Evolutionary conservation across 352 stramenopile genomes (phyloP), one percentile per base, ranked within the genome.

Genomic region (Phytopythium sindhum): DNA sequence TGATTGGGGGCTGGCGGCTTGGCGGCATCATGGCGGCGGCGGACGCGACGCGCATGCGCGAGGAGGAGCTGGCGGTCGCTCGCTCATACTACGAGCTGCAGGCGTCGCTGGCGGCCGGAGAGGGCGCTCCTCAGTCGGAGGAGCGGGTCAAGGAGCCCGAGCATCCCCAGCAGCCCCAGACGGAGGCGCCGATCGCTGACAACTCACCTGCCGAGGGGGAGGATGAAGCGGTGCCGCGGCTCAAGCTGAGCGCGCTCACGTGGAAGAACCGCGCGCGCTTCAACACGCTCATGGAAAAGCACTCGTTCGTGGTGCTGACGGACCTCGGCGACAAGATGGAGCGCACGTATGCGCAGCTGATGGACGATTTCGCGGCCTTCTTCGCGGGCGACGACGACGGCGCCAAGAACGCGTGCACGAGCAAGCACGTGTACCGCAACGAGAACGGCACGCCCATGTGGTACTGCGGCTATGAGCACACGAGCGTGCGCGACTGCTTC

Each of bases 251-350:
- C 42, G 67, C 79, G 19, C 63, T 88, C 31, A 84, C 75, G 47
- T 77, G 74, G 73, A 73, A 75, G 58, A 85, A 88, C 64, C 76
- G 74, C 50, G 51, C 58, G 41, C 63, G n/a, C 17, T 85, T 88
- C 59, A 63, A 80, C 35, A 66, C 67, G 48, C 72, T 88, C 61
- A 85, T 88, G 77, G 41, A 85, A 56, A 74, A 72, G 31, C 78
- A 88, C 56, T 85, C 78, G 47, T 88, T 88, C 44, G 76, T 88
- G 26, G 78, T 88, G 37, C 74, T 88, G 17, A 82, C 78, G 15
- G 69, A 85, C n/a, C 48, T 88, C 19, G 78, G 78, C 8, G 64
- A 80, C 24, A 65, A 53, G 31, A 60, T 84, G 41, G 74, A 88
- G 48, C 57, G 57, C 33, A 72, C 58, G 31, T 77, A 84, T 53